Evolutionary conservation across 139 green algal species (phyloP).

Genomic region (Spirogloea muscicola): DNA sequence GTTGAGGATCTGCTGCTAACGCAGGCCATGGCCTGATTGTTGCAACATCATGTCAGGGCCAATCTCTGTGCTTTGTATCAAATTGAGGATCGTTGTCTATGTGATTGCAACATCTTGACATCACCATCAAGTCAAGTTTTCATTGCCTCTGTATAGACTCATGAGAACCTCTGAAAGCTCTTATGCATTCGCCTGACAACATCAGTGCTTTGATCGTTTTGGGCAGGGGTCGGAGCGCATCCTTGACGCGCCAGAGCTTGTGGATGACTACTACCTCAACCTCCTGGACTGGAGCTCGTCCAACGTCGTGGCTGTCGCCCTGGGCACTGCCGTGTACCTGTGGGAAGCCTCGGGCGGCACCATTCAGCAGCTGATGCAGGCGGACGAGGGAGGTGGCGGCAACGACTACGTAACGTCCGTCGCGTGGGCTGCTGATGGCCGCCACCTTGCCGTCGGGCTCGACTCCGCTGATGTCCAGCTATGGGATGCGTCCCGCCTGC

Average conservation of each 20-base stretch:
- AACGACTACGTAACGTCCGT: slow-evolving; percentile 82
- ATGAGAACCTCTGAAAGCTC: neutral
- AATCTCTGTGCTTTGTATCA: no score
- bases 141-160: no score
- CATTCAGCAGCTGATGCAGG: slow-evolving; percentile 77
- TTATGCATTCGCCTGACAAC: neutral
- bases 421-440: slow-evolving; percentile 80
- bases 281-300: slow-evolving; percentile 87
- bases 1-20: no score
- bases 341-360: slow-evolving; percentile 80
- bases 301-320: slow-evolving; percentile 83
- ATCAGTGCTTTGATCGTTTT: neutral
- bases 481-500: slow-evolving; percentile 66
- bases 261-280: slow-evolving; percentile 99
- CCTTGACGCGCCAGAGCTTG: slow-evolving; percentile 89
- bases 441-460: slow-evolving; percentile 79
- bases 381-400: slow-evolving; percentile 11
- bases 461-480: slow-evolving; percentile 72
- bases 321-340: slow-evolving; percentile 85
- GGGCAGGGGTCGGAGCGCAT: slow-evolving; percentile 79
- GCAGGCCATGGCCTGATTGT: no score
- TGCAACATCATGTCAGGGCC: no score
- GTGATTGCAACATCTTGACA: neutral
- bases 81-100: no score
- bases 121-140: neutral